phyloP scores from a whole-genome alignment of 129 eudicot genomes.

The Daucus carota region DH1_v3.0 NC_030387.2:41431001-41431500 shows the following conservation, averaged over 20 bases:
- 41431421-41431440: slow-evolving; percentile 21
- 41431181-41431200: slow-evolving; percentile 5
- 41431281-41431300: background rate
- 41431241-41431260: background rate
- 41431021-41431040: too few relatives aligned
- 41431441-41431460: slow-evolving; percentile 87
- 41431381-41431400: background rate
- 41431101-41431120: background rate
- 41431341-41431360: background rate
- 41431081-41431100: background rate
- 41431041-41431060: background rate
- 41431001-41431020: background rate
- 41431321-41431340: slow-evolving; percentile 13
- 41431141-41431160: background rate
- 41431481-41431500: slow-evolving; percentile 91
- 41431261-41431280: slow-evolving; percentile 1
- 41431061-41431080: background rate
- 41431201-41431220: background rate
- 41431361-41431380: background rate
- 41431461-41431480: slow-evolving; percentile 55
- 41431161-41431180: background rate
- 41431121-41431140: background rate
- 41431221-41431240: background rate
- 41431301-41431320: slow-evolving; percentile 7
- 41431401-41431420: background rate